phyloP scores from a whole-genome alignment of 257 asterid species.

The Handroanthus guayacan region DNA sequence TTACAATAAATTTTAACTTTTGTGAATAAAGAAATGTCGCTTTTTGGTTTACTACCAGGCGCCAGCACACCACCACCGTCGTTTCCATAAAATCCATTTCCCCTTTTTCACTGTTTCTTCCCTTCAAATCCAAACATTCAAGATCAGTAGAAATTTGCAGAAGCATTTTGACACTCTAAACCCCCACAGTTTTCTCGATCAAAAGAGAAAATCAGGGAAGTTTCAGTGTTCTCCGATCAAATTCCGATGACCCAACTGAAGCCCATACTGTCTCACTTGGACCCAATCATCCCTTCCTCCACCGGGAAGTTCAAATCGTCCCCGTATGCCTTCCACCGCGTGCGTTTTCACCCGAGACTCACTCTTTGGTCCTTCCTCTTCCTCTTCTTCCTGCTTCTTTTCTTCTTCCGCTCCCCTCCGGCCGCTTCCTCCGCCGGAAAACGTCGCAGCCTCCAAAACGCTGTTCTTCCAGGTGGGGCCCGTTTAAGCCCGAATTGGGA shows the following conservation, averaged over 20 bases:
- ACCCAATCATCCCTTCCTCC: conserved; percentile 63
- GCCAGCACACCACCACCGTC: conserved; percentile 38
- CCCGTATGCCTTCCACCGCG: conserved; percentile 62
- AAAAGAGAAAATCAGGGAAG: background rate
- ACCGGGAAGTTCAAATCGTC: conserved; percentile 70
- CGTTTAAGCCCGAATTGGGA: conserved; percentile 57
- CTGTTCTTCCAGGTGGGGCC: background rate
- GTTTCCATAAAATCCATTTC: conserved; percentile 6
- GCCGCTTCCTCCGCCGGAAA: conserved; percentile 48
- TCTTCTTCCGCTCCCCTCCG: conserved; percentile 58
- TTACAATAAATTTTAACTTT: background rate
- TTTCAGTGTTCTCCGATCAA: background rate
- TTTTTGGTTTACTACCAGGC: conserved; percentile 24
- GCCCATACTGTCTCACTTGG: conserved; percentile 69
- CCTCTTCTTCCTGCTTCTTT: conserved; percentile 52
- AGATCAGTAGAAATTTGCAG: background rate
- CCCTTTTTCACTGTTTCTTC: background rate
- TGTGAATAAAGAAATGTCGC: conserved; percentile 21
- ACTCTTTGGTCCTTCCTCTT: conserved; percentile 72
- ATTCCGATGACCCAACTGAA: conserved; percentile 65
- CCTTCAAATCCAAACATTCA: conserved; percentile 1
- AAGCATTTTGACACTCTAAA: background rate
- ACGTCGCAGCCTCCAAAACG: conserved; percentile 51
- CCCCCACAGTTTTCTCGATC: background rate
- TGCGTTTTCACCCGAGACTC: conserved; percentile 65